phyloP scores from a whole-genome alignment of 306 rosid species.

The Parietaria judaica region DNA sequence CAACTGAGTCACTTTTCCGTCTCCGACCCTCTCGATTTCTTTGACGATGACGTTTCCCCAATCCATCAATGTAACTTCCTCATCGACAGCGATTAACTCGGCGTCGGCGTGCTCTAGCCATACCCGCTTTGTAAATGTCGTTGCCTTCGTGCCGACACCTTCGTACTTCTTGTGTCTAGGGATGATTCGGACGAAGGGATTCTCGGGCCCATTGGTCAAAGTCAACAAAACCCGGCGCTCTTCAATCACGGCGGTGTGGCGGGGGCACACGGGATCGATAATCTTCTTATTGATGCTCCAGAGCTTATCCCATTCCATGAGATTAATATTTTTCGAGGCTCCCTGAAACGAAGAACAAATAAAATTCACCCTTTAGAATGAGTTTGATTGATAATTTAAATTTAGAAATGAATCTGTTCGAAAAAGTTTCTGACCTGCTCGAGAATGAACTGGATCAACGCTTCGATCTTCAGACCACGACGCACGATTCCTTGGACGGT shows the following conservation, averaged over 20 bases:
- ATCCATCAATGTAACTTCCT: constrained; percentile 90
- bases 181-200: constrained; percentile 57
- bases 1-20: constrained; percentile 54
- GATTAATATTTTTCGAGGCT: constrained; percentile 89
- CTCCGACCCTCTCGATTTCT: constrained; percentile 55
- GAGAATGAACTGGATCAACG: constrained; percentile 77
- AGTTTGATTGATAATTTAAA: background rate
- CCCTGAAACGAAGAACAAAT: constrained; percentile 41
- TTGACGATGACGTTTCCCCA: constrained; percentile 90
- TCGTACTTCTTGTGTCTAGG: constrained; percentile 88
- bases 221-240: constrained; percentile 57
- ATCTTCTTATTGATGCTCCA: constrained; percentile 93
- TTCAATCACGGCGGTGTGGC: constrained; percentile 78
- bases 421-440: constrained; percentile 51
- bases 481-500: constrained; percentile 95
- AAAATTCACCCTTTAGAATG: constrained; percentile 10
- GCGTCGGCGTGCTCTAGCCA: constrained; percentile 83
- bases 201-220: constrained; percentile 75
- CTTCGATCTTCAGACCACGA: constrained; percentile 82
- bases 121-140: constrained; percentile 54
- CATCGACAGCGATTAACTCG: constrained; percentile 45
- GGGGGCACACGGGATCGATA: constrained; percentile 90
- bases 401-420: background rate
- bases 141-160: constrained; percentile 77
- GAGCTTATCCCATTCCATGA: constrained; percentile 99